These are phyloP conservation scores for Panicum virgatum DNA, from an alignment of 202 grass and related monocot species.

Conservation along the genomic window DNA sequence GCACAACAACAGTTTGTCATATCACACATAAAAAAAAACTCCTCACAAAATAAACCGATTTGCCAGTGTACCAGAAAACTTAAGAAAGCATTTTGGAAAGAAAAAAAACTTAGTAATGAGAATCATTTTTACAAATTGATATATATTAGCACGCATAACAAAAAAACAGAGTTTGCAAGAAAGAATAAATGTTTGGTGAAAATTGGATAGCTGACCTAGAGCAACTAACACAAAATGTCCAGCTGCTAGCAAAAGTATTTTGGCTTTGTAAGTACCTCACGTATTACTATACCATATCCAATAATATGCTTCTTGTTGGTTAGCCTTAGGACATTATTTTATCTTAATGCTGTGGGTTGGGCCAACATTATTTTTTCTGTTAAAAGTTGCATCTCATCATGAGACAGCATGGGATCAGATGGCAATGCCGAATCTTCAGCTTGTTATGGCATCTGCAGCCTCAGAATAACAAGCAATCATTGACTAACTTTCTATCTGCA, in stretches of 20 bases:
- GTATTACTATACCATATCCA: not conserved
- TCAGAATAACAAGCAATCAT: constrained; percentile 37
- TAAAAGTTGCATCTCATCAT: constrained; percentile 45
- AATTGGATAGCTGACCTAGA: constrained; percentile 23
- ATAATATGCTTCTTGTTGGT: constrained; percentile 33
- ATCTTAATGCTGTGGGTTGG: constrained; percentile 33
- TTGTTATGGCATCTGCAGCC: constrained; percentile 22
- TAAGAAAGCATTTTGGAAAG: no score
- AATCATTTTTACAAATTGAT: not conserved
- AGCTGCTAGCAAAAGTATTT: not conserved
- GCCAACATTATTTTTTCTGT: constrained; percentile 37
- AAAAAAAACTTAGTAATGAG: not conserved
- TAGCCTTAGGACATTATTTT: not conserved
- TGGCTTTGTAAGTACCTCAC: constrained; percentile 9
- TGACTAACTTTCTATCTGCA: constrained; percentile 13
- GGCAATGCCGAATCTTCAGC: constrained; percentile 27
- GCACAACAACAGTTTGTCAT: not conserved
- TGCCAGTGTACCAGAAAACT: not conserved
- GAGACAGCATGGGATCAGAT: constrained; percentile 26
- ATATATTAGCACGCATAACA: not conserved
- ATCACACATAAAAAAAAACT: not conserved
- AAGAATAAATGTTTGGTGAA: constrained; percentile 4
- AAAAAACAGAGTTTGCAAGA: not conserved
- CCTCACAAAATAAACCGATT: not conserved
- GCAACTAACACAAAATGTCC: constrained; percentile 13